These are phyloP conservation scores for Metschnikowia kofuensis DNA, from an alignment of 805 yeast species.

Conservation along the genomic window DNA sequence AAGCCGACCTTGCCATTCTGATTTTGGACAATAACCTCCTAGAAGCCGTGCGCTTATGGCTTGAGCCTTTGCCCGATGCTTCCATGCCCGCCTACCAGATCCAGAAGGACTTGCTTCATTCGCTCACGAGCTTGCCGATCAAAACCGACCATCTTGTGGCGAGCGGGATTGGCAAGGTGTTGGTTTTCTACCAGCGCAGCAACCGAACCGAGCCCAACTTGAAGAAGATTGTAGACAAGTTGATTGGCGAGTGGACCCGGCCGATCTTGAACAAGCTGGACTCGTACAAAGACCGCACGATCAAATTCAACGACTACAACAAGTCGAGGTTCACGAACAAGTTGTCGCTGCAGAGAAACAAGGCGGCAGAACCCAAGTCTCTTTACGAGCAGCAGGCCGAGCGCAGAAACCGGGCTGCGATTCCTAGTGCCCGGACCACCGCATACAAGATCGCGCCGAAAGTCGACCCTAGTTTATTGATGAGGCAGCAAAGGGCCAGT, in stretches of 20 bases:
- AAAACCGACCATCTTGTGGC: slow-evolving; percentile 95
- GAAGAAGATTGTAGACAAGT: slow-evolving; percentile 83
- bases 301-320: slow-evolving; percentile 67
- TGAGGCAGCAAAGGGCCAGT: slow-evolving; percentile 46
- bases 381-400: slow-evolving; percentile 88
- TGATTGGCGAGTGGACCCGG: slow-evolving; percentile 97
- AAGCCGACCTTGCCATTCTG: slow-evolving; percentile 85
- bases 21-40: slow-evolving; percentile 89
- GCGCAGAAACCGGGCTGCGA: slow-evolving; percentile 91
- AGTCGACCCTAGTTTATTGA: slow-evolving; percentile 52
- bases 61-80: slow-evolving; percentile 97
- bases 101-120: slow-evolving; percentile 78
- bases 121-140: slow-evolving; percentile 78
- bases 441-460: slow-evolving; percentile 91
- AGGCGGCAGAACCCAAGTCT: slow-evolving; percentile 45
- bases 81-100: slow-evolving; percentile 97
- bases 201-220: slow-evolving; percentile 83
- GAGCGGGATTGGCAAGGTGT: slow-evolving; percentile 89
- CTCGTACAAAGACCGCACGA: slow-evolving; percentile 83
- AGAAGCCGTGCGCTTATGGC: slow-evolving; percentile 94
- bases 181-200: slow-evolving; percentile 88
- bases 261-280: slow-evolving; percentile 96
- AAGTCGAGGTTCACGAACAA: slow-evolving; percentile 49
- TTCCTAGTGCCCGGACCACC: slow-evolving; percentile 85
- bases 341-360: slow-evolving; percentile 30